Evolutionary conservation across 2,329 filamentous ascomycete genomes (phyloP).

Genomic region (Didymella arachidicola): DNA sequence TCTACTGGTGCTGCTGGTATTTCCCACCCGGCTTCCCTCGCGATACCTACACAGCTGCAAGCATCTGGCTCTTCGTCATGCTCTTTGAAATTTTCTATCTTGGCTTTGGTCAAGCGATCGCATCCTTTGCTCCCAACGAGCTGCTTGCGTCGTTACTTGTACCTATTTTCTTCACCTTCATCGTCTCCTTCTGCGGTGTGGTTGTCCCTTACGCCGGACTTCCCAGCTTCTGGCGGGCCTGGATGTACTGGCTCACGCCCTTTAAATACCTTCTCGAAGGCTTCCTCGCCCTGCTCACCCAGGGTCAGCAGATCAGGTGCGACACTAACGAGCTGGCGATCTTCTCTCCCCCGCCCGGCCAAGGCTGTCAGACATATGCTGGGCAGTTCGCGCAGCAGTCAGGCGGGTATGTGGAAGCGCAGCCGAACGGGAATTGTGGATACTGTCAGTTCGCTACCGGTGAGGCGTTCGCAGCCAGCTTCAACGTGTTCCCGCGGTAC

Average conservation of each 20-base stretch:
- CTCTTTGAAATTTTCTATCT: slow-evolving; percentile 72
- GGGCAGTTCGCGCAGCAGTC: slow-evolving; percentile 60
- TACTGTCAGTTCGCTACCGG: slow-evolving; percentile 70
- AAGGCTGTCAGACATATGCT: slow-evolving; percentile 68
- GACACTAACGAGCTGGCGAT: slow-evolving; percentile 64
- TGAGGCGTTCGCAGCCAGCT: slow-evolving; percentile 63
- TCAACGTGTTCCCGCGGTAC: slow-evolving; percentile 67
- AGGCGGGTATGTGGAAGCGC: slow-evolving; percentile 68
- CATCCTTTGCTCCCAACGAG: slow-evolving; percentile 71
- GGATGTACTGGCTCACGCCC: slow-evolving; percentile 64
- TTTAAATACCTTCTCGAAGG: slow-evolving; percentile 73
- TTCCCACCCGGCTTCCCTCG: slow-evolving; percentile 63
- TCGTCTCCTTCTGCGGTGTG: slow-evolving; percentile 78
- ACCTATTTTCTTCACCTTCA: slow-evolving; percentile 72
- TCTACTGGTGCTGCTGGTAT: slow-evolving; percentile 67
- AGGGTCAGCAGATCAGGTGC: slow-evolving; percentile 65
- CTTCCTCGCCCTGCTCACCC: slow-evolving; percentile 64
- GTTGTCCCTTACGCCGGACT: slow-evolving; percentile 72
- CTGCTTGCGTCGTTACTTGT: slow-evolving; percentile 71
- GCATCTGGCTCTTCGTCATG: slow-evolving; percentile 69
- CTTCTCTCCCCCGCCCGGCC: slow-evolving; percentile 66
- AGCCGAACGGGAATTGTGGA: slow-evolving; percentile 65
- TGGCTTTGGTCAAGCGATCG: slow-evolving; percentile 72
- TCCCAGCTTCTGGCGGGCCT: slow-evolving; percentile 68
- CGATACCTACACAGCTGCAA: slow-evolving; percentile 66